Base-by-base conservation (phyloP, 2,329 filamentous ascomycete genomes). In the Botrytis fragariae region DNA sequence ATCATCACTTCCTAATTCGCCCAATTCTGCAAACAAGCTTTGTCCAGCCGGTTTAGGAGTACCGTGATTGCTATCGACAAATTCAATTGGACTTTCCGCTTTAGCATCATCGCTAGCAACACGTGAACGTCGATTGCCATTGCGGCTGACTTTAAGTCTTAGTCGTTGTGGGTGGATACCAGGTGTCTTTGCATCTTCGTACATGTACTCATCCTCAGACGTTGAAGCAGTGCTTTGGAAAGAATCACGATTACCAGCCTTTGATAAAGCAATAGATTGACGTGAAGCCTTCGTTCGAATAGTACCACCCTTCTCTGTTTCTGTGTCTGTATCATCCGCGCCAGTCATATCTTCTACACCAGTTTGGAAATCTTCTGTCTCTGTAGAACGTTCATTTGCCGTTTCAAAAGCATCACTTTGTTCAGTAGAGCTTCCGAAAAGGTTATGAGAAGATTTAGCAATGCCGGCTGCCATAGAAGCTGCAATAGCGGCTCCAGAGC, bases 301-400 rank as follows among this genome's bases (percentile, higher is more conserved):
- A 59, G 78, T 81, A 69, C 77, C 80, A 57, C 81, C 83, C 71
- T 80, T 85, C 81, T 98, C 95, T 0, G 95, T 98, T 83, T 97
- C 95, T 0, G 94, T 97, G 65, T 92, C 85, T 37, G 65, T 69
- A 5, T 83, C 86, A 77, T 94, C 92, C 75, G 94, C 93, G 73
- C 90, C 92, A 79, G 91, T 94, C 70, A 90, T 83, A 35, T 93
- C 92, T 78, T 98, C 96, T 25, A 90, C 89, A n/a, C 93, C 94
- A 6, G 95, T 98, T 81, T 97, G 93, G 88, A 98, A 98, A 76
- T 94, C 94, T 77, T 98, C 95, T 18, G 94, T 97, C 83, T 97
- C 95, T 0, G 94, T 97, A 20, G 86, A 88, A 42, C 90, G 90
- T 67, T 98, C 95, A 79, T 97, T 93, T 37, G 91, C 91, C 61